Evolutionary conservation across 2,329 filamentous ascomycete species (phyloP).

Genomic region (Epichloe coenophiala): DNA sequence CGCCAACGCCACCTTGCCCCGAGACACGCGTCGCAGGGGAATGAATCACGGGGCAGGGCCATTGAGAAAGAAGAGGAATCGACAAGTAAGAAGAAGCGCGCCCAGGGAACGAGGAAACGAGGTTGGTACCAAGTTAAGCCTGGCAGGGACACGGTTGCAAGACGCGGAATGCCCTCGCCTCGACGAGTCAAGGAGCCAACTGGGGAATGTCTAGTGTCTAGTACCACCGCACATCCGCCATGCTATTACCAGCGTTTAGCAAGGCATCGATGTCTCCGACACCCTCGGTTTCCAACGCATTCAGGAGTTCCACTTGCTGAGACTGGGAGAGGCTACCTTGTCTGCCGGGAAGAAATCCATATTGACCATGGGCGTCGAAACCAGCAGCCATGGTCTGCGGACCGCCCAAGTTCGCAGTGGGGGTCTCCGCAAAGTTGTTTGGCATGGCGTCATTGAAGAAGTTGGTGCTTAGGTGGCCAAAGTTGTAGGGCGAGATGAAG

Average conservation of each 20-base stretch:
- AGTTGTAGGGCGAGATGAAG: slow-evolving; percentile 39
- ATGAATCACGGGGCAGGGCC: neutral
- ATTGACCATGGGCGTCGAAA: slow-evolving; percentile 11
- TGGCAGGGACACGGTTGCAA: neutral
- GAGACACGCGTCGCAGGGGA: neutral
- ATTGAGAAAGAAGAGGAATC: too few relatives aligned
- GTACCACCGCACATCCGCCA: slow-evolving; percentile 21
- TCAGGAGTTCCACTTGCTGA: slow-evolving; percentile 75
- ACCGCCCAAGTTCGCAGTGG: slow-evolving; percentile 16
- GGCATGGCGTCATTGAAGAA: slow-evolving; percentile 28
- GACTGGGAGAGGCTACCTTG: slow-evolving; percentile 63
- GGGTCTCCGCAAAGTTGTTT: slow-evolving; percentile 16
- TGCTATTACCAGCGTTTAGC: slow-evolving; percentile 27
- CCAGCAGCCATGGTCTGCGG: slow-evolving; percentile 18
- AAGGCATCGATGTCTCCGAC: slow-evolving; percentile 48
- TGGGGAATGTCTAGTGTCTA: slow-evolving; percentile 6
- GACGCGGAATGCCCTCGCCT: too few relatives aligned
- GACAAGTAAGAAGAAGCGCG: too few relatives aligned
- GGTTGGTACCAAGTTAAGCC: neutral
- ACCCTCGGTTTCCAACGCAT: slow-evolving; percentile 58
- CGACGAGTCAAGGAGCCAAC: too few relatives aligned
- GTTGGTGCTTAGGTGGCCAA: slow-evolving; percentile 26
- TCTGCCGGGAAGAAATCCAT: slow-evolving; percentile 31
- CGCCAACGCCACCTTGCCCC: neutral
- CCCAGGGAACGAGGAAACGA: neutral